Percentiles rank a stretch among this genome's conserved stretches.
Conservation (phyloP, 225 moss, liverwort and hornwort genomes). For the Polytrichum commune region DNA sequence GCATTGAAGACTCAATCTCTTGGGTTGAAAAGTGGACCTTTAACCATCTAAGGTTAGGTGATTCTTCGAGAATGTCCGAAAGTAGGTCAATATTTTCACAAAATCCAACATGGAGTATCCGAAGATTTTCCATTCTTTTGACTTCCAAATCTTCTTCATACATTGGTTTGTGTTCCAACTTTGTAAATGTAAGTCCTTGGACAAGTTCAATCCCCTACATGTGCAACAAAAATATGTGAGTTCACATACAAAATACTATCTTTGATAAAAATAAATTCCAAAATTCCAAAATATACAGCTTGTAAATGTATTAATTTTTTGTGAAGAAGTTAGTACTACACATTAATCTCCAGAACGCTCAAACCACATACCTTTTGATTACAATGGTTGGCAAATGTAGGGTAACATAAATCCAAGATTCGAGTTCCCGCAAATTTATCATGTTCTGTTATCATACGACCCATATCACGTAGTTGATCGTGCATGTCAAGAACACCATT, state of each 20-base stretch:
- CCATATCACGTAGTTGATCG: conserved; percentile 3
- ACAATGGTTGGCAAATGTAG: neutral
- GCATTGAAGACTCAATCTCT: neutral
- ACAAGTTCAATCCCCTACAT: neutral
- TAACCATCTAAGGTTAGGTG: neutral
- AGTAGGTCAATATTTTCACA: neutral
- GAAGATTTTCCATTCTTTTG: neutral
- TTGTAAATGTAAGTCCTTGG: neutral
- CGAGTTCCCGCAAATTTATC: neutral
- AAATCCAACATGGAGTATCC: neutral
- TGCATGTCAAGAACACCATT: neutral
- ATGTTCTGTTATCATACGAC: neutral
- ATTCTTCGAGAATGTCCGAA: neutral
- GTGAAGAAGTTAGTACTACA: neutral
- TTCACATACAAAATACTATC: rapidly evolving
- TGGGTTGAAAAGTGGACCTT: neutral
- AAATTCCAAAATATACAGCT: too few species aligned
- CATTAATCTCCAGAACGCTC: neutral
- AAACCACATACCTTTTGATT: neutral
- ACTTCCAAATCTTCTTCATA: neutral
- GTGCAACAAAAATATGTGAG: neutral
- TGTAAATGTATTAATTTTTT: too few species aligned
- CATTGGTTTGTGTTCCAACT: neutral
- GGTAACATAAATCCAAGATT: neutral
- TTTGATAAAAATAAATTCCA: neutral